Conservation (phyloP, 306 rosid genomes). For the Ormosia emarginata region DNA sequence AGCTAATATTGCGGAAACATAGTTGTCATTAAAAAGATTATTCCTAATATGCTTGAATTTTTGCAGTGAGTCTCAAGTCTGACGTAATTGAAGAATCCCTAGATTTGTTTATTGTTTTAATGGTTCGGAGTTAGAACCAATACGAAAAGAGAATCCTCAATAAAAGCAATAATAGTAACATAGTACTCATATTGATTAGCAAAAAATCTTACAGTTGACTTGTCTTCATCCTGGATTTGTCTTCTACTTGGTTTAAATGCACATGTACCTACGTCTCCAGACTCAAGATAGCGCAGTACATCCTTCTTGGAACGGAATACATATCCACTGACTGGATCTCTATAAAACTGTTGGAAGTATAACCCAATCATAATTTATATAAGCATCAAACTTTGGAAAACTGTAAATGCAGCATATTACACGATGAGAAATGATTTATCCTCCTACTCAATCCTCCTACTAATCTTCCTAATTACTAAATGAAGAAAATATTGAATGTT, state of each 20-base stretch:
- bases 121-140: neutral
- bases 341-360: conserved; percentile 42
- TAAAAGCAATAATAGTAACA: conserved; percentile 5
- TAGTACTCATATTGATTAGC: neutral
- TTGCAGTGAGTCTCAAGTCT: neutral
- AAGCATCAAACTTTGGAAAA: conserved; percentile 11
- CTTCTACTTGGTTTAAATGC: conserved; percentile 23
- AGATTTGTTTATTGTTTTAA: neutral
- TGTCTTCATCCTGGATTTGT: conserved; percentile 32
- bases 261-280: conserved; percentile 37
- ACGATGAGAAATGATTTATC: too few relatives aligned
- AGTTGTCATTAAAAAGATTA: neutral
- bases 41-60: conserved; percentile 8
- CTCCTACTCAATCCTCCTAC: too few relatives aligned
- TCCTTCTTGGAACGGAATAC: conserved; percentile 48
- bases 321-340: conserved; percentile 39
- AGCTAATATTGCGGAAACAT: neutral
- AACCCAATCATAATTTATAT: conserved; percentile 17
- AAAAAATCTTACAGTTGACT: conserved; percentile 30
- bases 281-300: conserved; percentile 36
- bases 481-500: too few relatives aligned
- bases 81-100: conserved; percentile 14
- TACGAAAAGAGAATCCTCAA: conserved; percentile 15
- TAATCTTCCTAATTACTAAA: too few relatives aligned
- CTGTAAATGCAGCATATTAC: conserved; percentile 1